Conservation (phyloP, 257 asterid species). For the Rubia yunnanensis region DNA sequence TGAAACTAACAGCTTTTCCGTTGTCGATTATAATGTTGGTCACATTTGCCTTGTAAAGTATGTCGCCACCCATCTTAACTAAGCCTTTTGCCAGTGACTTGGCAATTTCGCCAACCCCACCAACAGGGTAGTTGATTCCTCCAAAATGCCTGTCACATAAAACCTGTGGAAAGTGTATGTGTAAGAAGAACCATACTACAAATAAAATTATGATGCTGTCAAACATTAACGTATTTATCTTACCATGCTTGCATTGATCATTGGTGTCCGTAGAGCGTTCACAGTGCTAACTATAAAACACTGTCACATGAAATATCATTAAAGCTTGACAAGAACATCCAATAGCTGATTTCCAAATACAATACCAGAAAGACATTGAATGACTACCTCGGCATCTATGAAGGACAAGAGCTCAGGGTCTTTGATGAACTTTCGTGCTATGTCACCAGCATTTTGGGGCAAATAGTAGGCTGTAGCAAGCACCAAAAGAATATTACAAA, state of each 20-base stretch:
- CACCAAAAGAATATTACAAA: slow-evolving; percentile 18
- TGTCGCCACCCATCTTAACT: slow-evolving; percentile 60
- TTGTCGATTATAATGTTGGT: slow-evolving; percentile 54
- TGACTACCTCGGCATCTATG: slow-evolving; percentile 86
- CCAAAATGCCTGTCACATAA: slow-evolving; percentile 98
- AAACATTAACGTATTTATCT: slow-evolving; percentile 14
- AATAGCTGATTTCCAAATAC: not conserved
- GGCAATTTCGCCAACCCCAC: slow-evolving; percentile 95
- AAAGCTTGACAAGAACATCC: not conserved
- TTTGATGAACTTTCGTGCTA: slow-evolving; percentile 77
- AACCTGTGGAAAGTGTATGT: slow-evolving; percentile 42
- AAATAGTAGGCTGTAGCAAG: slow-evolving; percentile 79
- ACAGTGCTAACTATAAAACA: slow-evolving; percentile 98
- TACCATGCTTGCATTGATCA: slow-evolving; percentile 99
- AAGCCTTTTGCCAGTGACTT: slow-evolving; percentile 84
- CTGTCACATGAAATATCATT: slow-evolving; percentile 27
- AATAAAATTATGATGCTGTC: slow-evolving; percentile 1
- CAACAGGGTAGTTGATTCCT: slow-evolving; percentile 96
- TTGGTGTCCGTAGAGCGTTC: slow-evolving; percentile 83
- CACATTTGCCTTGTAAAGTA: slow-evolving; percentile 78
- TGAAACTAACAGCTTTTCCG: slow-evolving; percentile 73
- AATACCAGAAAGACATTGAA: not conserved
- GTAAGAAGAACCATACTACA: slow-evolving; percentile 7
- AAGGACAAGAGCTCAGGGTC: slow-evolving; percentile 81
- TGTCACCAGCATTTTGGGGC: slow-evolving; percentile 91